phyloP scores from a whole-genome alignment of 306 rosid genomes.

The Malus sieversii region DNA sequence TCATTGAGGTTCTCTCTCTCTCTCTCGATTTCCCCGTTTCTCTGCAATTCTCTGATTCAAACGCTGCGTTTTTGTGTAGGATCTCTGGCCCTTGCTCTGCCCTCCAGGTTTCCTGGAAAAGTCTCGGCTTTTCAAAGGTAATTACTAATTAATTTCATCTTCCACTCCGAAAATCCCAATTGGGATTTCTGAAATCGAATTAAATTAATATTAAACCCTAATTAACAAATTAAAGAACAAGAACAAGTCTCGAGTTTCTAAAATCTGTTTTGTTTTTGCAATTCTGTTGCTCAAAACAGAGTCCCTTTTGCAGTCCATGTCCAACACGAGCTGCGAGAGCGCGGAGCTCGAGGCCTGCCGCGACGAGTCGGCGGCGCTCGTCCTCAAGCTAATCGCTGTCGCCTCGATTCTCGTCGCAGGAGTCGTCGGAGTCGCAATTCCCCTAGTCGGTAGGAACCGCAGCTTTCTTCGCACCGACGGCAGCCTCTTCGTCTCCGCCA shows the following conservation, averaged over 20 bases:
- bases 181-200: background rate
- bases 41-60: background rate
- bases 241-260: background rate
- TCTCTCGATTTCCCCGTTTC: background rate
- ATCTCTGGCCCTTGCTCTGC: constrained; percentile 51
- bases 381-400: constrained; percentile 62
- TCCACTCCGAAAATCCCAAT: background rate
- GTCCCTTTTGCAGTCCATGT: constrained; percentile 48
- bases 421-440: constrained; percentile 65
- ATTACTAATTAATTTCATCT: background rate
- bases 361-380: constrained; percentile 56
- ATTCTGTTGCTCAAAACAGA: constrained; percentile 18
- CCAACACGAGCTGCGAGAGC: constrained; percentile 37
- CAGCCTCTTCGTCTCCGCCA: constrained; percentile 58
- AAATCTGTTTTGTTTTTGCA: constrained; percentile 4
- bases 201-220: background rate
- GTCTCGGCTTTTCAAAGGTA: constrained; percentile 41
- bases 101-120: constrained; percentile 22
- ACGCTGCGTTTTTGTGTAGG: constrained; percentile 27
- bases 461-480: constrained; percentile 67
- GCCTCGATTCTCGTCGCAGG: constrained; percentile 67
- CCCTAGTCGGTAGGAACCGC: constrained; percentile 50
- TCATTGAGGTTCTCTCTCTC: constrained; percentile 42
- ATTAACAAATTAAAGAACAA: background rate
- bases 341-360: constrained; percentile 46